Evolutionary conservation across 2,329 filamentous ascomycete genomes (phyloP), one percentile per base, ranked within the genome.

Genomic region (Venturia pyrina): DNA sequence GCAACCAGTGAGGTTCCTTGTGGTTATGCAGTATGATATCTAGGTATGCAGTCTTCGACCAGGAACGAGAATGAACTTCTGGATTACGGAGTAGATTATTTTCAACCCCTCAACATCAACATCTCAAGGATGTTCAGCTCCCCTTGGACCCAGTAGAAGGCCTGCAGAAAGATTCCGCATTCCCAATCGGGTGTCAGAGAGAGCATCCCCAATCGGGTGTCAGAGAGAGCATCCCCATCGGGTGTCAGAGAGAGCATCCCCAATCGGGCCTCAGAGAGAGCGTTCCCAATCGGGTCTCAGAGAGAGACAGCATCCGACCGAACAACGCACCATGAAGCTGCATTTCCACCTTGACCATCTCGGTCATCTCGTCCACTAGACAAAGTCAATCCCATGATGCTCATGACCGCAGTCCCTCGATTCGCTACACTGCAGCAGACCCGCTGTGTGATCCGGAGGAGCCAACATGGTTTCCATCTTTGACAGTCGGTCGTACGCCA

Each of bases 381-480:
- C 21, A n/a, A 53, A n/a, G 53, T 3, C 19, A 10, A 37, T n/a
- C 17, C 53, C 32, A 59, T 37, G 53, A 57, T 56, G 15, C 17
- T 56, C 50, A 56, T 32, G 50, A 7, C 50, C 34, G 24, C 50
- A 56, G 11, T 44, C 43, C 11, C 44, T 62, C 60, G 60, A 62
- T 62, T 62, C 43, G 60, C 28, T 46, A 3, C 21, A 62, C 40
- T 62, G 60, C 60, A 62, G 60, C 21, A 40, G 60, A 37, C 43
- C 60, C 40, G 60, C 60, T n/a, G 40, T 62, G 60, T 59, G 53
- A 59, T 59, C 32, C 53, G 53, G 53, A 37, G 7, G 28, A 59
- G 53, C 53, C 53, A 59, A 37, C 50, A 62, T 44, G 59, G 41
- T 62, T 43, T 62, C 59, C 34, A 57, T 57, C 50, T 57, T 62